These are phyloP conservation scores for Eucalyptus sideroxylon DNA, from an alignment of 345 rosid genomes.

Conservation along the genomic window DNA sequence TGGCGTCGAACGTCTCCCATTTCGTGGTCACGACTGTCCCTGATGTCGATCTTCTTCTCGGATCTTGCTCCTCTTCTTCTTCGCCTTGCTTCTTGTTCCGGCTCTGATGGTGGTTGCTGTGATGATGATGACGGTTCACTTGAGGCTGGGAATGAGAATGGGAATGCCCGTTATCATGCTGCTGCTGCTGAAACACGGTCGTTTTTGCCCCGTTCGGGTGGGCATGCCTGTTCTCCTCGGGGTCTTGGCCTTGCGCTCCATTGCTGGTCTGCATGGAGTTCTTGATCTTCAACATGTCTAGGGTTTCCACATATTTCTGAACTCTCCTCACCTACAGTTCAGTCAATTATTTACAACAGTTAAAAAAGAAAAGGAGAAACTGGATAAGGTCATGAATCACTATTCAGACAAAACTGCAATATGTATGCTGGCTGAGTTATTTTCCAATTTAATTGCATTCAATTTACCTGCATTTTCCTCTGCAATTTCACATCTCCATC, in stretches of 20 bases:
- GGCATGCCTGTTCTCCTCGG: conserved; percentile 10
- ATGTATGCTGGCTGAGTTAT: not conserved
- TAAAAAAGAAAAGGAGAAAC: not conserved
- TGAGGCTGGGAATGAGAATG: conserved; percentile 13
- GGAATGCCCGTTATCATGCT: conserved; percentile 19
- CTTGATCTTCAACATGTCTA: conserved; percentile 80
- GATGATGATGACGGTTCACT: conserved; percentile 13
- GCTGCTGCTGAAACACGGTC: conserved; percentile 27
- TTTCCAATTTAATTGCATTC: not conserved
- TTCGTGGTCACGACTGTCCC: conserved; percentile 64
- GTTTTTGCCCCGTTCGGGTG: conserved; percentile 23
- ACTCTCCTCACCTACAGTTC: conserved; percentile 73
- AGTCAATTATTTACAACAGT: not conserved
- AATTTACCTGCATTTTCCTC: conserved; percentile 91
- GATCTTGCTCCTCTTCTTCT: not conserved
- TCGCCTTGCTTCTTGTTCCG: not conserved
- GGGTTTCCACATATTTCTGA: conserved; percentile 80
- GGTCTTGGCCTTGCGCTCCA: conserved; percentile 14
- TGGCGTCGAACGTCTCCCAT: conserved; percentile 91
- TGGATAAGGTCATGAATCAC: not conserved
- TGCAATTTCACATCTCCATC: conserved; percentile 93
- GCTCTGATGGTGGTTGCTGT: conserved; percentile 20
- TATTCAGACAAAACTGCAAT: not conserved
- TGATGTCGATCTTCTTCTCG: conserved; percentile 22
- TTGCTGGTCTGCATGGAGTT: conserved; percentile 38